Evolutionary conservation across 345 rosid genomes (phyloP).

Genomic region (Trapa bicornis): DNA sequence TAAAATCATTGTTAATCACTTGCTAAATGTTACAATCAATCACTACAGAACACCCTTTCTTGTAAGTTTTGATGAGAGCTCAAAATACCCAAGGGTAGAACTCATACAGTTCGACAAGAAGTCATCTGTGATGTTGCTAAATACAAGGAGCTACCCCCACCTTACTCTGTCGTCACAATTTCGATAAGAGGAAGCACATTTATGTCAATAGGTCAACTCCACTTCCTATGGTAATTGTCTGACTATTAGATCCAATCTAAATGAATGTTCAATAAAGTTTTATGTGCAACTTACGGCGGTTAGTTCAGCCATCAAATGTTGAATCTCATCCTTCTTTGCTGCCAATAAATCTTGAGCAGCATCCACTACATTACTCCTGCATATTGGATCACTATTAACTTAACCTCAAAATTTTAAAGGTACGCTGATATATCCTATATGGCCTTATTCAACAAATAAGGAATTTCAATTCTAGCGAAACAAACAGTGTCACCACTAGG

Average conservation of each 20-base stretch:
- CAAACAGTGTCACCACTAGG: neutral
- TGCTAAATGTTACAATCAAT: neutral
- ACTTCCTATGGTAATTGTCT: neutral
- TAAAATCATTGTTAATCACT: neutral
- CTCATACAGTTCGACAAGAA: too few relatives aligned
- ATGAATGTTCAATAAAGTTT: neutral
- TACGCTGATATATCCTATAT: too few relatives aligned
- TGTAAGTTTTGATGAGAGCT: neutral
- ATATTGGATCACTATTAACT: neutral
- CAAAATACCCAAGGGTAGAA: neutral
- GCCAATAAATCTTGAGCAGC: slow-evolving; percentile 30
- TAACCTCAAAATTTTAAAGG: neutral
- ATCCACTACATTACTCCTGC: slow-evolving; percentile 54
- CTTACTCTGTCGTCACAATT: neutral
- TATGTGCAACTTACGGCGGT: slow-evolving; percentile 35
- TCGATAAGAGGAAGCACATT: neutral
- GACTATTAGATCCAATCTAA: neutral
- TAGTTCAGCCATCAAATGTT: slow-evolving; percentile 32
- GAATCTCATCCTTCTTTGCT: slow-evolving; percentile 48
- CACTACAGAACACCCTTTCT: neutral
- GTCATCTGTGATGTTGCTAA: neutral
- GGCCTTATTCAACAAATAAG: too few relatives aligned
- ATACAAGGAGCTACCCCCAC: neutral
- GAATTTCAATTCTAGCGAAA: neutral
- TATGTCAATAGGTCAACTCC: neutral